These are phyloP conservation scores for Handroanthus guayacan DNA, from an alignment of 257 asterid genomes.

Conservation along the genomic window DNA sequence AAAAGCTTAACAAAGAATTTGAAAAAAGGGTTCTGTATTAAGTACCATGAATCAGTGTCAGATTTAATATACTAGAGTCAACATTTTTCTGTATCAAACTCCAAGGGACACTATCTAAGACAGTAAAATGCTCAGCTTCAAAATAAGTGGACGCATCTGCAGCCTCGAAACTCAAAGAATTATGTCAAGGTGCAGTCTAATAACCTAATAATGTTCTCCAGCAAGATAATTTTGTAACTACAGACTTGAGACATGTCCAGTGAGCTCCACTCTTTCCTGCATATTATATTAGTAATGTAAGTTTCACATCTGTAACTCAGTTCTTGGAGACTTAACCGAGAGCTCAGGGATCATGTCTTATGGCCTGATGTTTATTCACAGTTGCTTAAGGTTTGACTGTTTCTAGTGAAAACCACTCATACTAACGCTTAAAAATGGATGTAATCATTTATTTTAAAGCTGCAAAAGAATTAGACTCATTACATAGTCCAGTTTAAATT, in stretches of 20 bases:
- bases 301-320: neutral
- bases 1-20: conserved; percentile 29
- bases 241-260: neutral
- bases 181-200: neutral
- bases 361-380: neutral
- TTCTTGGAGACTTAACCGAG: too few relatives aligned
- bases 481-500: neutral
- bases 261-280: neutral
- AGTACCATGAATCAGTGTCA: neutral
- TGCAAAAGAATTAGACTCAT: neutral
- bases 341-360: too few relatives aligned
- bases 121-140: neutral
- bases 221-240: neutral
- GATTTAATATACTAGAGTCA: neutral
- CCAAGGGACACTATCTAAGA: conserved; percentile 9
- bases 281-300: neutral
- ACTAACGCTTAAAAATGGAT: neutral
- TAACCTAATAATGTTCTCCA: neutral
- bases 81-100: neutral
- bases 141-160: neutral
- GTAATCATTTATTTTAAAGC: neutral
- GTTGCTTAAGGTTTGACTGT: neutral
- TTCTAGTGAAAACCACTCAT: neutral
- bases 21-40: neutral
- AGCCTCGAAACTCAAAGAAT: neutral